A percentile compares a stretch with the other conserved stretches of the same genome.
phyloP scores from a whole-genome alignment of 768 basidiomycete species.

The Brasilioporus rufonigricans region DNA sequence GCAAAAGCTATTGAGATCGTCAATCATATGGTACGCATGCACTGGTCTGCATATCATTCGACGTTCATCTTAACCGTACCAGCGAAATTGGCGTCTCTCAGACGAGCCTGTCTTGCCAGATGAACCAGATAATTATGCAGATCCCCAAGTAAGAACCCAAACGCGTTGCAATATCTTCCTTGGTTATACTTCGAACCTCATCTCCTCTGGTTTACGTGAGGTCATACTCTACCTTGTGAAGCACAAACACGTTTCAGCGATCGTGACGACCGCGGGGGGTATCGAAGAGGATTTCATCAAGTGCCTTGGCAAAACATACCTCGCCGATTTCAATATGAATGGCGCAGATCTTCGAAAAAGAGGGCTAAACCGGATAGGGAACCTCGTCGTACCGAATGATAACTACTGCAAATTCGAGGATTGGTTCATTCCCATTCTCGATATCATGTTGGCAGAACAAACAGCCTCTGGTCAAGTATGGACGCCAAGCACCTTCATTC shows the following conservation, averaged over 20 bases:
- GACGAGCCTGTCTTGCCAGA: conserved; percentile 74
- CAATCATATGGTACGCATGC: conserved; percentile 76
- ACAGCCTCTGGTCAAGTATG: conserved; percentile 65
- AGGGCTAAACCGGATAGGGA: conserved; percentile 98
- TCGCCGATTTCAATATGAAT: conserved; percentile 90
- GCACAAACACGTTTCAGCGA: conserved; percentile 81
- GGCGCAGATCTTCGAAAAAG: conserved; percentile 82
- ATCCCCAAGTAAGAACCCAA: conserved; percentile 58
- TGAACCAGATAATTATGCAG: conserved; percentile 64
- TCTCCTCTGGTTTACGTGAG: conserved; percentile 95
- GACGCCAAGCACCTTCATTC: conserved; percentile 94
- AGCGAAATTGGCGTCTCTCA: conserved; percentile 89
- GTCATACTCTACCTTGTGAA: conserved; percentile 90
- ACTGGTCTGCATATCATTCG: not conserved
- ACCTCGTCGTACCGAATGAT: conserved; percentile 94
- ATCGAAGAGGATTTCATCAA: conserved; percentile 99
- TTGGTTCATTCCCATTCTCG: conserved; percentile 95
- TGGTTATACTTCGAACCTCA: conserved; percentile 97
- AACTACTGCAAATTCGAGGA: conserved; percentile 99
- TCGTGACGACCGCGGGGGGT: conserved; percentile 97
- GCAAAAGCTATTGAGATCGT: conserved; percentile 88
- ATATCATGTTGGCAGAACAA: conserved; percentile 89
- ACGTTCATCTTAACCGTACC: not conserved
- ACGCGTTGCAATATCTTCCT: conserved; percentile 89
- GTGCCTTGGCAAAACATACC: conserved; percentile 94